Evolutionary conservation across 805 yeast genomes (phyloP).

Genomic region (Yarrowia hollandica): DNA sequence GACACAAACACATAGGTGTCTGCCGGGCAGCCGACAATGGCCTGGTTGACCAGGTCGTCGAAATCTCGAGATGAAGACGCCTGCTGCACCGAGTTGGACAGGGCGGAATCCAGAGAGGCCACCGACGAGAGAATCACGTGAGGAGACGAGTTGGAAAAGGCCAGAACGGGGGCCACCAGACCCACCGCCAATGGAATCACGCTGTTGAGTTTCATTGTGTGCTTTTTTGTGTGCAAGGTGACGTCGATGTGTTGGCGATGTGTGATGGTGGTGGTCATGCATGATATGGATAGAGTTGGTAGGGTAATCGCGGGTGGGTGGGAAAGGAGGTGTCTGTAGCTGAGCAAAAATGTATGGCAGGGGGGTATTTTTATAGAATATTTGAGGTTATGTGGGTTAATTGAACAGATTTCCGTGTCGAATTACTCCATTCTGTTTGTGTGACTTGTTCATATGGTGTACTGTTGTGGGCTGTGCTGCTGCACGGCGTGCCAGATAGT

Average conservation of each 20-base stretch:
- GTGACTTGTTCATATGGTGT: no score
- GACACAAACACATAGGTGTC: slow-evolving; percentile 58
- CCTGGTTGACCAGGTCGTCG: slow-evolving; percentile 27
- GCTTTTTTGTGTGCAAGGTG: not conserved
- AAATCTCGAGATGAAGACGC: slow-evolving; percentile 20
- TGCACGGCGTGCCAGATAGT: no score
- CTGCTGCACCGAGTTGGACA: not conserved
- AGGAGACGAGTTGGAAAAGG: slow-evolving; percentile 24
- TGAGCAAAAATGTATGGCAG: no score
- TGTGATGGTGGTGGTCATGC: slow-evolving; percentile 1
- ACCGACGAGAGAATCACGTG: slow-evolving; percentile 24
- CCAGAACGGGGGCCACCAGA: slow-evolving; percentile 20
- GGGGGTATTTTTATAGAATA: no score
- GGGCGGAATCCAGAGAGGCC: not conserved
- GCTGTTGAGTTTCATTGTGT: slow-evolving; percentile 10
- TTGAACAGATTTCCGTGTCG: no score
- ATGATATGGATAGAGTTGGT: slow-evolving; percentile 12
- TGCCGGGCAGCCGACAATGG: slow-evolving; percentile 47
- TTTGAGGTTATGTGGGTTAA: no score
- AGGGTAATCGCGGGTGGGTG: slow-evolving; percentile 8
- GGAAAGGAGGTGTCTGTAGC: no score
- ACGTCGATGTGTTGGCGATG: not conserved
- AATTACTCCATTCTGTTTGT: no score
- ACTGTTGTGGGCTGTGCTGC: no score
- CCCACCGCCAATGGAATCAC: slow-evolving; percentile 19